Evolutionary conservation across 257 asterid genomes (phyloP).

Genomic region (Gardenia jasminoides): DNA sequence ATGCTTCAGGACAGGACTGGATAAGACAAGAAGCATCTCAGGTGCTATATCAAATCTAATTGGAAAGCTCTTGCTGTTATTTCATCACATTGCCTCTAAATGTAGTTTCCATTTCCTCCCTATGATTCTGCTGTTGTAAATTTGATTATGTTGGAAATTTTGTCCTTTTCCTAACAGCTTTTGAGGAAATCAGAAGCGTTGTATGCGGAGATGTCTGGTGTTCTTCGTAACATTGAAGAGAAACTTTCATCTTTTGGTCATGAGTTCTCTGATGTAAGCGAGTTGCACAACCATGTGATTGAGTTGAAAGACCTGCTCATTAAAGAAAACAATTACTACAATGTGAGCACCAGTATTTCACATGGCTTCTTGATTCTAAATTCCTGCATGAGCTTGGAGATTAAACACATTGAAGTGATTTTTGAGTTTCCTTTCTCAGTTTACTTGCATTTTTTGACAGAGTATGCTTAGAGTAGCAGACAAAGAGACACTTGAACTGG

Average conservation of each 20-base stretch:
- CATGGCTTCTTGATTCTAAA: neutral
- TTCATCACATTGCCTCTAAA: neutral
- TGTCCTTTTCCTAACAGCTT: slow-evolving; percentile 48
- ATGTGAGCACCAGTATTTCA: slow-evolving; percentile 41
- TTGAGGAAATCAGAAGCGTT: slow-evolving; percentile 60
- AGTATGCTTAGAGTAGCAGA: slow-evolving; percentile 49
- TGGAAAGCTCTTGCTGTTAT: neutral
- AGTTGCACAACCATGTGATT: slow-evolving; percentile 48
- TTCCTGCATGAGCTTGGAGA: neutral
- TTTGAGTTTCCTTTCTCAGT: neutral
- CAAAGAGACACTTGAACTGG: slow-evolving; percentile 26
- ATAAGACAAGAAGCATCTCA: slow-evolving; percentile 62
- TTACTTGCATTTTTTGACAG: slow-evolving; percentile 31
- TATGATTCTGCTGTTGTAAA: neutral
- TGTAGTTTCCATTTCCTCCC: neutral
- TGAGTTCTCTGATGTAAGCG: slow-evolving; percentile 50
- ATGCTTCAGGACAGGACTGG: slow-evolving; percentile 64
- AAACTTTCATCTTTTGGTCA: slow-evolving; percentile 44
- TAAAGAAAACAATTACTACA: slow-evolving; percentile 48
- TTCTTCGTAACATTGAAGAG: slow-evolving; percentile 47
- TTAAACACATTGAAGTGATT: neutral
- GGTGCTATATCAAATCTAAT: slow-evolving; percentile 38
- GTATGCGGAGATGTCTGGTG: slow-evolving; percentile 61
- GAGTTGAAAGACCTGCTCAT: slow-evolving; percentile 57
- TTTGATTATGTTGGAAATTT: slow-evolving; percentile 14